Evolutionary conservation across 2,329 filamentous ascomycete genomes (phyloP), one percentile per base, ranked within the genome.

Genomic region (Macroventuria anomochaeta): DNA sequence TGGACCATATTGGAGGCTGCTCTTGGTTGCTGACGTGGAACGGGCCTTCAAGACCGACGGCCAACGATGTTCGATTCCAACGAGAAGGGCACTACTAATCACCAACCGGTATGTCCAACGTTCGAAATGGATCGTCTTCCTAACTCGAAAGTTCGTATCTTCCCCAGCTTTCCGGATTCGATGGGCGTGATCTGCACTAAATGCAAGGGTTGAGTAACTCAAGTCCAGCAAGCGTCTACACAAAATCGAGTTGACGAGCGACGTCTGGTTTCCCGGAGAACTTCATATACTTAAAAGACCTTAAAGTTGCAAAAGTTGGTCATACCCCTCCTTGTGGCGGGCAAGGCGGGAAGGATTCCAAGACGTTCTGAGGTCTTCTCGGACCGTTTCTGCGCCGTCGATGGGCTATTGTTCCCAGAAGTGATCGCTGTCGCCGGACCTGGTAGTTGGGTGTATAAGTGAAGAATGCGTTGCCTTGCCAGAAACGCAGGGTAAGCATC

Each of bases 251-350:
- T 10, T 23, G 15, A n/a, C 12, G 12, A 31, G 20, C 29, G 18
- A 15, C 15, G 15, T 17, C 6, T 33, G 12, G 20, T 8, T 21
- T n/a, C n/a, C 2, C n/a, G 34, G n/a, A 17, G 7, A 12, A 26
- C 21, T 38, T 44, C 28, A 21, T 18, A 15, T 43, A 32, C 6
- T 42, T 39, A 33, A 43, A 15, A 26, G 32, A 8, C 21, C 11
- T 25, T 8, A 15, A 26, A 29, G 38, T 48, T 49, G 51, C 46
- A 39, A 48, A 54, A 49, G 21, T 49, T 54, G 44, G 51, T 54
- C 46, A 33, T 37, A 28, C 53, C 46, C 44, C 43, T 50, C 53
- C 53, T 56, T 52, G 52, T 61, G 41, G 46, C 53, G 40, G 53
- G 34, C 46, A 33, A 38, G 23, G 32, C 53, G 53, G 53, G 53